These are phyloP conservation scores for Ilyonectria sp. DNA, from an alignment of 2,329 filamentous ascomycete genomes.

Conservation along the genomic window DNA sequence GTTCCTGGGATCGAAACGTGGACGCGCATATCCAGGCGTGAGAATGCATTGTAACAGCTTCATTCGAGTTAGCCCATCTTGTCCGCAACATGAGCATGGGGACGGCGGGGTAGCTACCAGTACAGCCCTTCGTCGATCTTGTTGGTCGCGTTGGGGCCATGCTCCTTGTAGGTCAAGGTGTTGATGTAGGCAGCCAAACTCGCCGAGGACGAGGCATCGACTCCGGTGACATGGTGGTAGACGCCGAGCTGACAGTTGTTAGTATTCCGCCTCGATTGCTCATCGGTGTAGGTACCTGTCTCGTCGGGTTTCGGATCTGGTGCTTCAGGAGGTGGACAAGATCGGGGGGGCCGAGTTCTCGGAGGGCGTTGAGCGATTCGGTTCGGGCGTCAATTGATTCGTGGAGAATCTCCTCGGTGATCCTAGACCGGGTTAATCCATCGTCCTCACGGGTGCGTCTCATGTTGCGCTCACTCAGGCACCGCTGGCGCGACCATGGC, in stretches of 20 bases:
- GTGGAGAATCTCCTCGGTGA: conserved; percentile 93
- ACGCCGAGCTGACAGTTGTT: conserved; percentile 78
- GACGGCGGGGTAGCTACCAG: conserved; percentile 72
- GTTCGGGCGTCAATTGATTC: conserved; percentile 94
- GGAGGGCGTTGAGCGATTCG: conserved; percentile 86
- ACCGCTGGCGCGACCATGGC: conserved; percentile 82
- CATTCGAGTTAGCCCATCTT: conserved; percentile 43
- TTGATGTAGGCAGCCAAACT: conserved; percentile 99
- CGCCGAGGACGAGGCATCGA: conserved; percentile 97
- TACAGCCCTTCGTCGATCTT: conserved; percentile 97
- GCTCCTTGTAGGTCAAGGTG: conserved; percentile 91
- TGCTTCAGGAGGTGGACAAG: conserved; percentile 94
- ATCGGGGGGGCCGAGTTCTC: conserved; percentile 96
- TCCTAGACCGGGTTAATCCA: conserved; percentile 66
- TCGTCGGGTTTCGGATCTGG: conserved; percentile 69
- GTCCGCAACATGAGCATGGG: conserved; percentile 41
- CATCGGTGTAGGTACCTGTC: conserved; percentile 62
- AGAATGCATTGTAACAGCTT: conserved; percentile 98
- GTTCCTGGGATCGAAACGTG: conserved; percentile 97
- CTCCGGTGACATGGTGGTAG: conserved; percentile 97
- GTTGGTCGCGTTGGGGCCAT: conserved; percentile 77
- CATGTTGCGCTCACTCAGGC: conserved; percentile 73
- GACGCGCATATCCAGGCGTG: conserved; percentile 96
- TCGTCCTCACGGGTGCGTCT: conserved; percentile 17
- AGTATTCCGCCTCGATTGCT: conserved; percentile 39